Conservation (phyloP, 352 stramenopile species). For the Phytophthora nicotianae region DNA sequence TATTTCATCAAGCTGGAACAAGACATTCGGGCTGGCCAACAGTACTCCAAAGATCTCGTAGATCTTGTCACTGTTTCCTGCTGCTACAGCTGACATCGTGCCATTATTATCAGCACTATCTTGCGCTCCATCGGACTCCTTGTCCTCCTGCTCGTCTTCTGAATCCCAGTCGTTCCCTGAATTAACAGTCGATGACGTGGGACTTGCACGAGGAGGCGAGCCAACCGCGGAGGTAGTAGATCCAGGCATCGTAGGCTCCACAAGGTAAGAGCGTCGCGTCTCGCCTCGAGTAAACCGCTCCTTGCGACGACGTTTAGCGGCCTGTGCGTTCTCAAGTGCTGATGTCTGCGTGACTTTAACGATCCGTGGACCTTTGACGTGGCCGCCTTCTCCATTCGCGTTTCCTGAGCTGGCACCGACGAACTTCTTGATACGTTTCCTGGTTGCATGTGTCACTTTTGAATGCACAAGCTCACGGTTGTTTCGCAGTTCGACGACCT, state of each 20-base stretch:
- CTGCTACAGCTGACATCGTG: slow-evolving; percentile 1
- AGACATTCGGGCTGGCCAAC: slow-evolving; percentile 71
- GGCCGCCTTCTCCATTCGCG: slow-evolving; percentile 40
- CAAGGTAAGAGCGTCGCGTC: slow-evolving; percentile 64
- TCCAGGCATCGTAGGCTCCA: slow-evolving; percentile 36
- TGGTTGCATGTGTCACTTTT: slow-evolving; percentile 71
- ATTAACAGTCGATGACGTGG: slow-evolving; percentile 21
- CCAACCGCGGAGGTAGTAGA: slow-evolving; percentile 4
- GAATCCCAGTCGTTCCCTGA: slow-evolving; percentile 51
- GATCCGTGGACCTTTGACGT: slow-evolving; percentile 70
- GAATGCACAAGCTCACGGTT: slow-evolving; percentile 83
- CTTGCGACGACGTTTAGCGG: slow-evolving; percentile 66
- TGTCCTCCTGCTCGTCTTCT: slow-evolving; percentile 48
- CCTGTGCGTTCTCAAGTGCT: slow-evolving; percentile 64
- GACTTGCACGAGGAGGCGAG: slow-evolving; percentile 19
- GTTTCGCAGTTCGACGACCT: slow-evolving; percentile 82
- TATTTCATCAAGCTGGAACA: slow-evolving; percentile 80
- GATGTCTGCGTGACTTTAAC: slow-evolving; percentile 80
- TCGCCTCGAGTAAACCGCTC: slow-evolving; percentile 69
- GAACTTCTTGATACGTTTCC: slow-evolving; percentile 76
- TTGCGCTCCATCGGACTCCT: slow-evolving; percentile 31
- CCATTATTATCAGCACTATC: slow-evolving; percentile 38
- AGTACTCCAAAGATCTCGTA: slow-evolving; percentile 78
- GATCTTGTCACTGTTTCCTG: slow-evolving; percentile 33
- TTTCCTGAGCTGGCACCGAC: slow-evolving; percentile 27